These are phyloP conservation scores for Typha latifolia DNA, from an alignment of 176 grass and related monocot species.

Conservation along the genomic window DNA sequence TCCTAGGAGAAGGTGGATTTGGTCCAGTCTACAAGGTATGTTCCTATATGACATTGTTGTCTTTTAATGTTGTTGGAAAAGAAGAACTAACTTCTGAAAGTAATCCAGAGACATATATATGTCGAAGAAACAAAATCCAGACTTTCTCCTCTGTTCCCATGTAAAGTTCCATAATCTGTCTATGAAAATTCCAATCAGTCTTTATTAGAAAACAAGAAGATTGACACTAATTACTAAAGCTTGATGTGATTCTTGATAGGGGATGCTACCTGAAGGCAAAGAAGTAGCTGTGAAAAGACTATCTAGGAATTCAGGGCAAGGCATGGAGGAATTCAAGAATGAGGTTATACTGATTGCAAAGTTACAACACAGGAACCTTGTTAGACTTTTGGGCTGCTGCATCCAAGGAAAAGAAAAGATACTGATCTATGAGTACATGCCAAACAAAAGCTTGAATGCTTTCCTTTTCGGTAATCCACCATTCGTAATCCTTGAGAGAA, in stretches of 20 bases:
- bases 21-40: constrained; percentile 80
- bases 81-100: too few relatives aligned
- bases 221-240: background rate
- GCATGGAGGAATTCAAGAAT: constrained; percentile 35
- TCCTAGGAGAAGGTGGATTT: constrained; percentile 85
- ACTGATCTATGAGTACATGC: constrained; percentile 51
- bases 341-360: constrained; percentile 56
- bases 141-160: background rate
- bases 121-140: background rate
- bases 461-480: constrained; percentile 32
- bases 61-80: background rate
- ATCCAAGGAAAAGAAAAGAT: constrained; percentile 42
- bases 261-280: constrained; percentile 22
- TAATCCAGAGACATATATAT: too few relatives aligned
- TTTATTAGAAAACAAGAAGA: background rate
- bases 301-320: constrained; percentile 27
- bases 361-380: constrained; percentile 52
- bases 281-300: constrained; percentile 54
- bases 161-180: too few relatives aligned
- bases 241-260: constrained; percentile 17
- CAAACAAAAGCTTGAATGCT: constrained; percentile 48
- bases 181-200: background rate
- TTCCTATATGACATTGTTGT: background rate
- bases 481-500: too few relatives aligned
- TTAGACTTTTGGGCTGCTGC: constrained; percentile 33